Evolutionary conservation across 768 basidiomycete species (phyloP), one percentile per base, ranked within the genome.

Genomic region (Ramaria sp.): DNA sequence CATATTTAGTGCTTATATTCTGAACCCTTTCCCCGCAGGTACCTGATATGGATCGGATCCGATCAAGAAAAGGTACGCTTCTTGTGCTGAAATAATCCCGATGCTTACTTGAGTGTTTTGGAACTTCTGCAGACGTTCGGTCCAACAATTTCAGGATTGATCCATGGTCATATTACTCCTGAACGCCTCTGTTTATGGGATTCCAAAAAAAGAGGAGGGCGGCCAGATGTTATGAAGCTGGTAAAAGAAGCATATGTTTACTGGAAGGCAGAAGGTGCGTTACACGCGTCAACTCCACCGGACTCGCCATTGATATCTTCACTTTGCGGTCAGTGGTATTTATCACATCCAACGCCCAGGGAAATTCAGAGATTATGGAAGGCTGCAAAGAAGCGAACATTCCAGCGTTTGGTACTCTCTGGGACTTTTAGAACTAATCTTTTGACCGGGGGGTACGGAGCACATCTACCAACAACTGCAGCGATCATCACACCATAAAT

Each of bases 31-130:
- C 52, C 25, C 12, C 22, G 41, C 58, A 85, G 83, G 83, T 86
- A 78, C 65, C 74, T 87, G 56, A 87, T 88, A 60, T 88, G 85
- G 85, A 85, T 86, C 60, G 78, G 78, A 77, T 85, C 83, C 54
- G 85, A 88, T 62, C 85, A 88, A 67, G 85, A 85, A 66, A 86
- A 83, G 51, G 51, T 52, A 10, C 20, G 51, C 9, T 42, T 38
- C 38, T 24, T 20, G 22, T n/a, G n/a, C n/a, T 18, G 20, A 37
- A 18, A 18, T 39, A 13, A 16, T 25, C 28, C 25, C 39, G 8
- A 18, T 41, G 25, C n/a, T 18, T 42, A 50, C 42, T 24, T 15
- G 15, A 37, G 18, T 18, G 12, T 1, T 18, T 34, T 16, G 12
- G 20, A 32, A 1, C 20, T 41, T 38, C 24, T 27, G 15, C 42